Evolutionary conservation across 192 early-diverging fungal species (phyloP).

Genomic region (Dimargaris xerosporica): DNA sequence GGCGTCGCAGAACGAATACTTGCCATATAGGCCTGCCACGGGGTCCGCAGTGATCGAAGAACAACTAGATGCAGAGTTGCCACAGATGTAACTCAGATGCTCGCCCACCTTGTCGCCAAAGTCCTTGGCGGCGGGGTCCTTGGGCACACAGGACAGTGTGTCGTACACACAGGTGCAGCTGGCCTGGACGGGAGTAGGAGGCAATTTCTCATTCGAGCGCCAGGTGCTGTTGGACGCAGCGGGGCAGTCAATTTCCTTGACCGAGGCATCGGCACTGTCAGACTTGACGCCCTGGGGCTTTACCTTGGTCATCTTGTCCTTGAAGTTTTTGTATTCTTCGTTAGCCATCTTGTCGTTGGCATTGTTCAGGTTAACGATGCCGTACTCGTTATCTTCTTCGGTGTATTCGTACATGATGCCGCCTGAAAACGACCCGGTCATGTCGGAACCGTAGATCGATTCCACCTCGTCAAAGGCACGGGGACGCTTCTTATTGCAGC

Average conservation of each 20-base stretch:
- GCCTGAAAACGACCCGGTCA: constrained; percentile 49
- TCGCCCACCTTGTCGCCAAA: constrained; percentile 21
- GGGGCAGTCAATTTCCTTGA: constrained; percentile 23
- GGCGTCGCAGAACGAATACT: constrained; percentile 27
- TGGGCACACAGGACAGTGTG: constrained; percentile 31
- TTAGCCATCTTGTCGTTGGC: constrained; percentile 24
- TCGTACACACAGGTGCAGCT: constrained; percentile 51
- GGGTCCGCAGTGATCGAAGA: constrained; percentile 19
- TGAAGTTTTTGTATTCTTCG: constrained; percentile 45
- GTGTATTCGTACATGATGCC: constrained; percentile 64
- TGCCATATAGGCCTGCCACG: constrained; percentile 23
- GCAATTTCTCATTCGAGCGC: constrained; percentile 35
- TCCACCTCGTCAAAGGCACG: constrained; percentile 51
- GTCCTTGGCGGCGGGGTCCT: constrained; percentile 11
- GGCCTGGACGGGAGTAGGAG: constrained; percentile 43
- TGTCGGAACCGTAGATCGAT: constrained; percentile 49
- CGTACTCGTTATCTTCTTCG: constrained; percentile 60
- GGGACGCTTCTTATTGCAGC: constrained; percentile 50
- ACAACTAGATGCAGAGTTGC: constrained; percentile 17
- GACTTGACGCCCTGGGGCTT: constrained; percentile 39
- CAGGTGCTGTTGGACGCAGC: constrained; percentile 29
- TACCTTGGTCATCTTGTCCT: constrained; percentile 30
- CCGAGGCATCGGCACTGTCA: constrained; percentile 29
- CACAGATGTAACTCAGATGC: constrained; percentile 26
- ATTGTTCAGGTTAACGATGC: constrained; percentile 40